Evolutionary conservation across 441 rosid species (phyloP), one percentile per base, ranked within the genome.

Genomic region (Populus hybrid): DNA sequence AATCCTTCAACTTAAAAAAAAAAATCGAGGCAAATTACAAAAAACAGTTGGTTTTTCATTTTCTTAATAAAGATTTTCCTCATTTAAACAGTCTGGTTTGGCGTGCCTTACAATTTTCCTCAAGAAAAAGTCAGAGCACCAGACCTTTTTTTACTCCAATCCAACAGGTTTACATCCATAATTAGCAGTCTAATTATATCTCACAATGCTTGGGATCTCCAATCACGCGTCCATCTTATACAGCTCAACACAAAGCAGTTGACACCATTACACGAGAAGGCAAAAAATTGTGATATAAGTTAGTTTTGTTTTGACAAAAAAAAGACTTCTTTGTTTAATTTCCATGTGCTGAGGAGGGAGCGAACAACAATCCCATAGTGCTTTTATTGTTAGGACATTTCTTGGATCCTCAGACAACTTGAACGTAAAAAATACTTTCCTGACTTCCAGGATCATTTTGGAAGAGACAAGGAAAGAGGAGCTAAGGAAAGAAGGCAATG

Each of bases 111-210:
- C 57, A 21, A 34, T 34, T 21, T 28, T 23, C n/a, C 32, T 14
- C 50, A 0, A 66, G 90, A 90, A 87, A 80, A 77, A 68, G 90
- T 88, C 87, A 89, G 79, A 83, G 77, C 72, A 74, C 50, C 50
- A 77, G 76, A 79, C 91, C 95, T 87, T 73, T 8, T 82, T 88
- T 91, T 66, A 70, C 93, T 90, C 91, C 74, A 84, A 76, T 77
- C 87, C 85, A 70, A 80, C 71, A 79, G 74, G 67, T 79, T 61
- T 70, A 36, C 75, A 65, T 78, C 89, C 83, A 78, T 40, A 81
- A 10, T 78, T 84, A 83, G 80, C 66, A 30, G 32, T 30, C 32
- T 57, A 53, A 76, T 81, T 71, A 78, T 82, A 71, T 63, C 82
- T 81, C 82, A 69, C 68, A 72, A 74, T 77, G 73, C 69, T 9